Conservation (phyloP, 2,329 filamentous ascomycete genomes). For the Trichoderma lentiforme region DNA sequence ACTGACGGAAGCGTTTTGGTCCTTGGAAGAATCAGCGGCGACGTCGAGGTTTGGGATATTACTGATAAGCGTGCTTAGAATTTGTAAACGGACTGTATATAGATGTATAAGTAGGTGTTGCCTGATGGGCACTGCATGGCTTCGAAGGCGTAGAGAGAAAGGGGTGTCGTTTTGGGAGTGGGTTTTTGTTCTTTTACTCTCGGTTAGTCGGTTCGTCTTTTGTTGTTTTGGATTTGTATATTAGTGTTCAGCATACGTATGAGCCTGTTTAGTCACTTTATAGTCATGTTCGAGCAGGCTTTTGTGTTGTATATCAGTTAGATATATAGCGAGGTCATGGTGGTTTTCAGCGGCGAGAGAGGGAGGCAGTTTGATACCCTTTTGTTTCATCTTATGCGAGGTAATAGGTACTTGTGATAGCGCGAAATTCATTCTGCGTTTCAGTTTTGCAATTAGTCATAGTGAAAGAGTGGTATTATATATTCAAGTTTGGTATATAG, state of each 20-base stretch:
- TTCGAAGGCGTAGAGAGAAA: neutral
- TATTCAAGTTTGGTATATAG: constrained; percentile 15
- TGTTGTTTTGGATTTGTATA: neutral
- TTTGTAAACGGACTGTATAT: neutral
- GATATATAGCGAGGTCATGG: neutral
- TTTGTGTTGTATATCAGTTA: neutral
- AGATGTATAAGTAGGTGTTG: neutral
- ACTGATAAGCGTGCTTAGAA: constrained; percentile 17
- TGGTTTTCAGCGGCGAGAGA: neutral
- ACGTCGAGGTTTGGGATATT: constrained; percentile 35
- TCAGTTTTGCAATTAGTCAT: neutral
- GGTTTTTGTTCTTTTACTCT: neutral
- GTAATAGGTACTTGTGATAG: neutral
- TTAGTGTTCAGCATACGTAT: constrained; percentile 1
- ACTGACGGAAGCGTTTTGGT: constrained; percentile 30
- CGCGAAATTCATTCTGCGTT: neutral
- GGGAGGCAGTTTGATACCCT: neutral
- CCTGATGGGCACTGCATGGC: neutral
- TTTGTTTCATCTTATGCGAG: neutral
- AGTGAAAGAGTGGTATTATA: constrained; percentile 10
- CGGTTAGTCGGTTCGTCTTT: neutral
- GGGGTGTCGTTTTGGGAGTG: neutral
- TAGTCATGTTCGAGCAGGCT: neutral
- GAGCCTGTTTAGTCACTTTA: neutral
- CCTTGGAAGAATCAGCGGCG: constrained; percentile 35